A percentile compares a stretch with the other conserved stretches of the same genome.
Conservation (phyloP, 192 early-diverging fungal species). For the Phycomyces nitens region DNA sequence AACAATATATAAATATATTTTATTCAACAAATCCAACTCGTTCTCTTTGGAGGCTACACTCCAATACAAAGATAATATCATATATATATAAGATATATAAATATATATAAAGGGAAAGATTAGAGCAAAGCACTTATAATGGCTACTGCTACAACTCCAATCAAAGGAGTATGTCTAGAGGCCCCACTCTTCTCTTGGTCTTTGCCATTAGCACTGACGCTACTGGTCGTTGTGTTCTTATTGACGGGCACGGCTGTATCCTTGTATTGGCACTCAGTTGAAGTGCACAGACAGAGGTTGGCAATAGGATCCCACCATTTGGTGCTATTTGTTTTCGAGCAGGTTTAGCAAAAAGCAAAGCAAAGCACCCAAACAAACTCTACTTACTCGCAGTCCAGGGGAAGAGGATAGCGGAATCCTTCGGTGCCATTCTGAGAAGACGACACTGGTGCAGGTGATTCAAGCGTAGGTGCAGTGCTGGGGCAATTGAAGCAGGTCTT, state of each 20-base stretch:
- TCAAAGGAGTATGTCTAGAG: background rate
- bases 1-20: too few species aligned
- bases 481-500: constrained; percentile 55
- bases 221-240: background rate
- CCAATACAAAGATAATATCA: too few species aligned
- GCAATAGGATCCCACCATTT: constrained; percentile 62
- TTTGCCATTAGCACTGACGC: constrained; percentile 1
- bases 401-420: constrained; percentile 38
- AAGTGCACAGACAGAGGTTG: constrained; percentile 50
- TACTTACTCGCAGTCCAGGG: constrained; percentile 44
- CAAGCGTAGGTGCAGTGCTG: constrained; percentile 25
- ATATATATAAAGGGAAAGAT: background rate
- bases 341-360: background rate
- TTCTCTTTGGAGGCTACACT: too few species aligned
- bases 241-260: constrained; percentile 35
- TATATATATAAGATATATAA: too few species aligned
- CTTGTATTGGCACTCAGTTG: constrained; percentile 45
- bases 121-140: background rate
- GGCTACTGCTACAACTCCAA: background rate
- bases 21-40: too few species aligned
- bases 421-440: constrained; percentile 18
- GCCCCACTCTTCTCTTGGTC: background rate
- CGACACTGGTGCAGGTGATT: constrained; percentile 38
- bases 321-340: constrained; percentile 39
- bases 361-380: too few species aligned